Percentiles rank a stretch among this genome's conserved stretches.
Conservation (phyloP, 2,329 filamentous ascomycete species). For the Fusarium foetens region DNA sequence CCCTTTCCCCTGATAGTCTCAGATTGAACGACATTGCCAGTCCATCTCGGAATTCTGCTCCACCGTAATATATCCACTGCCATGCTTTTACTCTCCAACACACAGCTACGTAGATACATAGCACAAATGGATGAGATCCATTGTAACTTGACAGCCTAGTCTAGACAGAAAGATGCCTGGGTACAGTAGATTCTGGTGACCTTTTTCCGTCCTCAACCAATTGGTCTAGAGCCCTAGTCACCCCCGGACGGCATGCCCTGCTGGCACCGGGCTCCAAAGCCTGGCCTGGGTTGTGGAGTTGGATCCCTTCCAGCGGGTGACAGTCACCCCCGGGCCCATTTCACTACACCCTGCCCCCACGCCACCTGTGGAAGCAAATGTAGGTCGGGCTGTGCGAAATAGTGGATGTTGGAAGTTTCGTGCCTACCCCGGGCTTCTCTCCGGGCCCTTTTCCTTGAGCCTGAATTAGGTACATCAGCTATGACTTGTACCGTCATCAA, state of each 20-base stretch:
- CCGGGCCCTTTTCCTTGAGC: constrained; percentile 34
- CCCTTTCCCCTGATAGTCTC: constrained; percentile 13
- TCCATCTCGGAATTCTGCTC: constrained; percentile 22
- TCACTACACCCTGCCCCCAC: constrained; percentile 39
- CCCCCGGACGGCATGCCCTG: constrained; percentile 10
- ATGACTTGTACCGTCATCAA: constrained; percentile 40
- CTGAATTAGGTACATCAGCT: constrained; percentile 36
- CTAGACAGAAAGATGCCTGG: constrained; percentile 5
- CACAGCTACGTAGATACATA: not conserved
- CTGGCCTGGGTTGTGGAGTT: constrained; percentile 1
- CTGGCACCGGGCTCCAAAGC: constrained; percentile 1
- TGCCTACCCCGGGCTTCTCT: constrained; percentile 43
- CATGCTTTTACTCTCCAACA: constrained; percentile 3
- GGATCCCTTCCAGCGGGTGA: constrained; percentile 19
- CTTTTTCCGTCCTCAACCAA: not conserved
- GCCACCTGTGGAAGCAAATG: constrained; percentile 32
- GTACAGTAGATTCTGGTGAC: constrained; percentile 1
- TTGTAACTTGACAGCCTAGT: not conserved
- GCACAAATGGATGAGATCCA: not conserved
- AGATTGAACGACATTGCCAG: not conserved
- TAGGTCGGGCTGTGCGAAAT: constrained; percentile 16
- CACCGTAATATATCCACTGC: constrained; percentile 18
- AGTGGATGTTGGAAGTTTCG: constrained; percentile 31
- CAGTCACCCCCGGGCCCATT: constrained; percentile 33
- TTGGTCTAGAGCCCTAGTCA: constrained; percentile 10